Conservation (phyloP, 2,329 filamentous ascomycete species). For the Fusarium beomiforme region DNA sequence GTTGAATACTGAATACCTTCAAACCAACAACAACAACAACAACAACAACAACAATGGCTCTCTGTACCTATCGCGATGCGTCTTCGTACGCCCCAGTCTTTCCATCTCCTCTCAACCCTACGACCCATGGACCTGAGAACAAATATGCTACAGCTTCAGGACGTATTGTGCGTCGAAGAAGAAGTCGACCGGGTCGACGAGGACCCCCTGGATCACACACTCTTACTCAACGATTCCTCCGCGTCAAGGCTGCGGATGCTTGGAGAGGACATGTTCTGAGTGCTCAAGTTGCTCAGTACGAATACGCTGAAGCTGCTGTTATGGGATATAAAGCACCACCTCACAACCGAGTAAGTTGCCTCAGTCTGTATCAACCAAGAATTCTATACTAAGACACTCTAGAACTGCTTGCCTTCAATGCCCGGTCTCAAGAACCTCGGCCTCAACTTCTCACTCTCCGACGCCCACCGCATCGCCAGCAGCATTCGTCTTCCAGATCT, state of each 20-base stretch:
- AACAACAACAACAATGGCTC: constrained; percentile 23
- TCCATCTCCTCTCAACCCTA: constrained; percentile 45
- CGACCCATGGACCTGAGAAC: constrained; percentile 24
- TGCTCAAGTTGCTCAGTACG: constrained; percentile 41
- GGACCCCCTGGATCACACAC: constrained; percentile 45
- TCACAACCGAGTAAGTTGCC: constrained; percentile 31
- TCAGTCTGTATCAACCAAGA: background rate
- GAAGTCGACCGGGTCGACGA: constrained; percentile 16
- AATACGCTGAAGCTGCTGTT: constrained; percentile 21
- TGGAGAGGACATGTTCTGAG: constrained; percentile 50
- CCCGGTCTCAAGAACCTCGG: constrained; percentile 27
- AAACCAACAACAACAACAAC: background rate
- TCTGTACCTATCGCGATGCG: constrained; percentile 25
- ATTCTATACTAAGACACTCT: constrained; percentile 1
- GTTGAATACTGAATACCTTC: constrained; percentile 9
- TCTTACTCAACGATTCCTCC: constrained; percentile 53
- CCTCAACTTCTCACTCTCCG: constrained; percentile 34
- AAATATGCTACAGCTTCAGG: constrained; percentile 14
- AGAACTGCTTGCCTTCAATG: constrained; percentile 36
- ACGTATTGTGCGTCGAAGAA: constrained; percentile 35
- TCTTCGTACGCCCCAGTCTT: constrained; percentile 39
- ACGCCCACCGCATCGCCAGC: constrained; percentile 25
- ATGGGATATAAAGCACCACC: constrained; percentile 2
- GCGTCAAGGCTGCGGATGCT: constrained; percentile 54
- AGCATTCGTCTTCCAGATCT: constrained; percentile 40